phyloP scores from a whole-genome alignment of 2,329 filamentous ascomycete genomes.

The Intubia oerlemansii region DNA sequence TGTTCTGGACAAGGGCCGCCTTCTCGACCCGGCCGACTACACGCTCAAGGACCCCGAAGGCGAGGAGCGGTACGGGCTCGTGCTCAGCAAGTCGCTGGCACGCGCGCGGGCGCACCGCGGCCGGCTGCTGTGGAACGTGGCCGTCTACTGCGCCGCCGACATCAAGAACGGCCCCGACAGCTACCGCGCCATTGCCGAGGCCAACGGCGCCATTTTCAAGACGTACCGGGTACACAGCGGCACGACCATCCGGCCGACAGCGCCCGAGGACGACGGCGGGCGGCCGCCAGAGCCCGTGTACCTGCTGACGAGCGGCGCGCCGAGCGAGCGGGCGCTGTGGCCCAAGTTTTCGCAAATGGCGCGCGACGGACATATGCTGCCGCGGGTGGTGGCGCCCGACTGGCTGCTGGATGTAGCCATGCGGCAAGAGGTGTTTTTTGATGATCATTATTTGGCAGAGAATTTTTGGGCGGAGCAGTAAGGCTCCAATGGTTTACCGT shows the following conservation, averaged over 20 bases:
- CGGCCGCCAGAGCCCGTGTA: conserved; percentile 53
- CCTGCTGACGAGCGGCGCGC: conserved; percentile 48
- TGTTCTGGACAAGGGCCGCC: conserved; percentile 45
- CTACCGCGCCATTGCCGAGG: conserved; percentile 66
- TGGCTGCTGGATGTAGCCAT: conserved; percentile 85
- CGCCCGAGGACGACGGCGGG: conserved; percentile 37
- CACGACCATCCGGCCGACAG: conserved; percentile 40
- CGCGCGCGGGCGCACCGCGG: conserved; percentile 60
- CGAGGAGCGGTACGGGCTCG: conserved; percentile 51
- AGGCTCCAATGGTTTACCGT: too few species aligned
- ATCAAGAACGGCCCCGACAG: conserved; percentile 67
- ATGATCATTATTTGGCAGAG: conserved; percentile 32
- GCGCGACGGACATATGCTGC: conserved; percentile 53
- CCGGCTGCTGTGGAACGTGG: conserved; percentile 51
- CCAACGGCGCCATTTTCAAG: conserved; percentile 71
- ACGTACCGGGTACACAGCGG: conserved; percentile 56
- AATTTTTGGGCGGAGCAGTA: conserved; percentile 9
- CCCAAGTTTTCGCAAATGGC: conserved; percentile 62
- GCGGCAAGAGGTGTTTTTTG: conserved; percentile 57
- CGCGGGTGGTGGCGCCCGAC: conserved; percentile 63
- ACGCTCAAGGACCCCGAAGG: conserved; percentile 48
- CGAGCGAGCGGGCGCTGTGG: conserved; percentile 57
- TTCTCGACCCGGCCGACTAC: conserved; percentile 44
- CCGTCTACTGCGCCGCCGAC: conserved; percentile 65
- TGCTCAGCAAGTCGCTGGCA: conserved; percentile 42